Conservation (phyloP, 1,284 basidiomycete species). For the Ustilago hordei region DNA sequence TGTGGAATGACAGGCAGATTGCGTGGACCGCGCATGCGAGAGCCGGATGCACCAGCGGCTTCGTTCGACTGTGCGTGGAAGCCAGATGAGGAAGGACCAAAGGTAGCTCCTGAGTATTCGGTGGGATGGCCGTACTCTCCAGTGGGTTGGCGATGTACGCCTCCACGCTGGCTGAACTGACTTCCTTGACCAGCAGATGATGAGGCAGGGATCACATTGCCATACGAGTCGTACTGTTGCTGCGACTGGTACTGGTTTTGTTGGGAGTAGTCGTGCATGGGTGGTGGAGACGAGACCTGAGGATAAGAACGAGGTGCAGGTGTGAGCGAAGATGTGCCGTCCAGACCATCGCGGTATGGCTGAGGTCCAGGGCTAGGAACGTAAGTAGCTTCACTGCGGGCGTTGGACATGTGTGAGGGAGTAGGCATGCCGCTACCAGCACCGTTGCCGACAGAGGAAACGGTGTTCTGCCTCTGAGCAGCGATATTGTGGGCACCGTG, state of each 20-base stretch:
- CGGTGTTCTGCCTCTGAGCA: conserved; percentile 29
- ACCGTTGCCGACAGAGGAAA: conserved; percentile 13
- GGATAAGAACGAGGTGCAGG: conserved; percentile 41
- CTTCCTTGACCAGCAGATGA: conserved; percentile 17
- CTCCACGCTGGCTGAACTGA: conserved; percentile 23
- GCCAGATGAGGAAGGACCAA: conserved; percentile 34
- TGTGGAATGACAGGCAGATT: conserved; percentile 39
- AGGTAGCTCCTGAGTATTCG: conserved; percentile 51
- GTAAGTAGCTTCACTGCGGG: conserved; percentile 38
- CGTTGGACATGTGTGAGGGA: conserved; percentile 19
- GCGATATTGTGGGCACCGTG: conserved; percentile 43
- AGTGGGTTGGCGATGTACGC: conserved; percentile 37
- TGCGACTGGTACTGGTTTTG: conserved; percentile 24
- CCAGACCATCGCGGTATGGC: conserved; percentile 52
- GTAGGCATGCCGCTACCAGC: conserved; percentile 11
- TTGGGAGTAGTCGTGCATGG: conserved; percentile 23
- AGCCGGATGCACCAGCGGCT: conserved; percentile 8
- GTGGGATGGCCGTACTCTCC: conserved; percentile 49
- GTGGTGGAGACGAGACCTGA: conserved; percentile 34
- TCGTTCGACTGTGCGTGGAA: conserved; percentile 14
- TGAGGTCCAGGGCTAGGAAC: conserved; percentile 57
- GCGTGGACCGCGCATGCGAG: conserved; percentile 24
- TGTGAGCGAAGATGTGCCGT: conserved; percentile 19
- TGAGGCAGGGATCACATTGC: conserved; percentile 22
- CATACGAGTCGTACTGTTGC: conserved; percentile 37